phyloP scores from a whole-genome alignment of 805 yeast species.

The Metschnikowia colocasiae region DNA sequence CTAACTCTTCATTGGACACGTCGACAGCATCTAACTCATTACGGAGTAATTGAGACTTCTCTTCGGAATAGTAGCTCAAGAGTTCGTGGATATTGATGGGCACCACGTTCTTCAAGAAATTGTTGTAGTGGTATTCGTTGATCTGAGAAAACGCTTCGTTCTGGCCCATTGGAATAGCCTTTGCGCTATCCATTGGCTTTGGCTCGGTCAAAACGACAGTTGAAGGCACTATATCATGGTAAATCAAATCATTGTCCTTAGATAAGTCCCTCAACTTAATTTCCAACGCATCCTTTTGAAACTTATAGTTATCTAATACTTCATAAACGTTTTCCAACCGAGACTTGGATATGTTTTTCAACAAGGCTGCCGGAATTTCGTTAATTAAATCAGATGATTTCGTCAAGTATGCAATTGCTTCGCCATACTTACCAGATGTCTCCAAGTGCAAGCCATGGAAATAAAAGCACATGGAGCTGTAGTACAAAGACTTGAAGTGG shows the following conservation, averaged over 20 bases:
- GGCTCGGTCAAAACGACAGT: constrained; percentile 58
- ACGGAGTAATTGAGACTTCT: constrained; percentile 73
- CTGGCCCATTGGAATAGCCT: constrained; percentile 51
- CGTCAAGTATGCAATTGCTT: constrained; percentile 62
- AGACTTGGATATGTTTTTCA: constrained; percentile 21
- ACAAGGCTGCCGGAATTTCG: constrained; percentile 19
- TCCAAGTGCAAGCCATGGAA: constrained; percentile 57
- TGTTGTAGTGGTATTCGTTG: constrained; percentile 39
- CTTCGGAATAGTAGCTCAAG: constrained; percentile 84
- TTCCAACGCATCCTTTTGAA: constrained; percentile 36
- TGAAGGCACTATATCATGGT: constrained; percentile 73
- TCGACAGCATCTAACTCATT: constrained; percentile 70
- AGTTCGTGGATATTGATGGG: constrained; percentile 87
- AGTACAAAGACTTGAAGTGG: constrained; percentile 52
- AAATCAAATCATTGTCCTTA: constrained; percentile 87
- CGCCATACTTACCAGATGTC: constrained; percentile 61
- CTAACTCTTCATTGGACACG: constrained; percentile 72
- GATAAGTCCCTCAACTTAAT: constrained; percentile 45
- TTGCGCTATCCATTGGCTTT: constrained; percentile 65
- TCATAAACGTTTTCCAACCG: constrained; percentile 31
- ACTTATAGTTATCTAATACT: constrained; percentile 38
- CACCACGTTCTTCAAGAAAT: constrained; percentile 72
- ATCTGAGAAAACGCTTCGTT: constrained; percentile 41
- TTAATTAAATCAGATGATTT: constrained; percentile 45
- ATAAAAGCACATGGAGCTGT: constrained; percentile 56